These are phyloP conservation scores for Russula griseocarnosa DNA, from an alignment of 768 basidiomycete genomes.

Conservation along the genomic window DNA sequence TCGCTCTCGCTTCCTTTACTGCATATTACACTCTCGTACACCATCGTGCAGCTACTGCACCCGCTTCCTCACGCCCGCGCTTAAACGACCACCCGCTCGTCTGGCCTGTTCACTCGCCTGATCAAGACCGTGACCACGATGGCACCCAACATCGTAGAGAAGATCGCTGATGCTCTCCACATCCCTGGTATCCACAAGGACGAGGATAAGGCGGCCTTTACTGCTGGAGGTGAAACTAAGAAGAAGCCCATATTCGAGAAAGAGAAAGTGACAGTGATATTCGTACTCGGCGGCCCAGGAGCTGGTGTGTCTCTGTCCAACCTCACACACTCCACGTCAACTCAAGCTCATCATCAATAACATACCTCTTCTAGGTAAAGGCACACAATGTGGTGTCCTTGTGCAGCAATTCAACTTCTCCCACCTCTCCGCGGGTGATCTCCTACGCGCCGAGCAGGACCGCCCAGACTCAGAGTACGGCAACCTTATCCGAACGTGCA, in stretches of 20 bases:
- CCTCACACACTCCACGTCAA: not conserved
- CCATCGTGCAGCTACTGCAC: slow-evolving; percentile 51
- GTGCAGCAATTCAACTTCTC: slow-evolving; percentile 83
- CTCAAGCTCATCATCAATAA: slow-evolving; percentile 5
- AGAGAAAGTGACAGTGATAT: slow-evolving; percentile 79
- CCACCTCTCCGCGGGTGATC: slow-evolving; percentile 97
- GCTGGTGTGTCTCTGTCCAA: slow-evolving; percentile 54
- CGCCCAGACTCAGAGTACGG: slow-evolving; percentile 82
- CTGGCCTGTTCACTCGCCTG: slow-evolving; percentile 49
- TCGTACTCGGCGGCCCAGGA: slow-evolving; percentile 95
- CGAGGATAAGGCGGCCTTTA: not conserved
- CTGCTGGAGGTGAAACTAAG: not conserved
- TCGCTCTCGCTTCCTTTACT: slow-evolving; percentile 53
- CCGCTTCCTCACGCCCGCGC: slow-evolving; percentile 57
- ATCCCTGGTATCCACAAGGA: slow-evolving; percentile 22
- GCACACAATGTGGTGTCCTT: slow-evolving; percentile 86
- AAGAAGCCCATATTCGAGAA: slow-evolving; percentile 49
- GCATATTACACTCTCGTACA: slow-evolving; percentile 55
- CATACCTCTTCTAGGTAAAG: slow-evolving; percentile 62
- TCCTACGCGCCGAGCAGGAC: slow-evolving; percentile 89
- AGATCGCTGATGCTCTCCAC: slow-evolving; percentile 39
- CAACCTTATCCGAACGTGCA: slow-evolving; percentile 78
- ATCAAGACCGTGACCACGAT: slow-evolving; percentile 28
- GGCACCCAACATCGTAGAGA: slow-evolving; percentile 44
- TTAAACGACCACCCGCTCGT: slow-evolving; percentile 63